These are phyloP conservation scores for Tricholoma sp. DNA, from an alignment of 768 basidiomycete species.

Conservation along the genomic window DNA sequence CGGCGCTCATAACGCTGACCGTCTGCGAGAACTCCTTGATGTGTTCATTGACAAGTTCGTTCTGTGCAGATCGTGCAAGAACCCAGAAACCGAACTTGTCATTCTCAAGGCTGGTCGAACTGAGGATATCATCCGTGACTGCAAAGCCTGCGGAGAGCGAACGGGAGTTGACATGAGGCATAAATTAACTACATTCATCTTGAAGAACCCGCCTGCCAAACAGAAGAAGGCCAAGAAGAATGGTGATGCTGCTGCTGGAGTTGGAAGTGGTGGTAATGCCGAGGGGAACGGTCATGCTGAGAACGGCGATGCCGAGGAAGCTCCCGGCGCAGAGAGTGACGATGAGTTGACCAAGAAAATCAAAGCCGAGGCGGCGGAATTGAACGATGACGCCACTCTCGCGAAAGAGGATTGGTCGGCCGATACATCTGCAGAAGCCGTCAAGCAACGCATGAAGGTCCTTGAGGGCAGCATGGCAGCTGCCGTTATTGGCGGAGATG, in stretches of 20 bases:
- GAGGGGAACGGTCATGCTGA: conserved; percentile 22
- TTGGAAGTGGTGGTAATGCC: conserved; percentile 13
- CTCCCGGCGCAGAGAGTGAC: conserved; percentile 69
- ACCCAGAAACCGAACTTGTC: conserved; percentile 95
- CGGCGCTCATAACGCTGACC: conserved; percentile 87
- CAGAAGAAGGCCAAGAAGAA: conserved; percentile 69
- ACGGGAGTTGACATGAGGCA: conserved; percentile 94
- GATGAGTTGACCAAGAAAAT: conserved; percentile 89
- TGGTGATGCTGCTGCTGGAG: conserved; percentile 21
- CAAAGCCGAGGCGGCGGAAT: conserved; percentile 80
- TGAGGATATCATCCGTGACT: conserved; percentile 91
- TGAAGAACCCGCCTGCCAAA: conserved; percentile 95
- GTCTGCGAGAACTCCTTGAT: conserved; percentile 93
- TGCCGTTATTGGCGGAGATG: conserved; percentile 54
- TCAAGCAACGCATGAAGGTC: conserved; percentile 74
- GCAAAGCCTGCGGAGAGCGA: conserved; percentile 96
- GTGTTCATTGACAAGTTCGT: conserved; percentile 98
- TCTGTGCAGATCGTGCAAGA: conserved; percentile 96
- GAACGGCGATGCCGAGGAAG: conserved; percentile 36
- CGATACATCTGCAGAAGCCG: conserved; percentile 88
- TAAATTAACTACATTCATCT: conserved; percentile 92
- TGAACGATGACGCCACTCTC: conserved; percentile 57
- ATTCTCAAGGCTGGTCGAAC: conserved; percentile 76
- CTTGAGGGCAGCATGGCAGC: conserved; percentile 57
- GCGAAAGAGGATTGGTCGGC: conserved; percentile 83